Evolutionary conservation across 768 basidiomycete species (phyloP).

Genomic region (Strobilomyces confusus): DNA sequence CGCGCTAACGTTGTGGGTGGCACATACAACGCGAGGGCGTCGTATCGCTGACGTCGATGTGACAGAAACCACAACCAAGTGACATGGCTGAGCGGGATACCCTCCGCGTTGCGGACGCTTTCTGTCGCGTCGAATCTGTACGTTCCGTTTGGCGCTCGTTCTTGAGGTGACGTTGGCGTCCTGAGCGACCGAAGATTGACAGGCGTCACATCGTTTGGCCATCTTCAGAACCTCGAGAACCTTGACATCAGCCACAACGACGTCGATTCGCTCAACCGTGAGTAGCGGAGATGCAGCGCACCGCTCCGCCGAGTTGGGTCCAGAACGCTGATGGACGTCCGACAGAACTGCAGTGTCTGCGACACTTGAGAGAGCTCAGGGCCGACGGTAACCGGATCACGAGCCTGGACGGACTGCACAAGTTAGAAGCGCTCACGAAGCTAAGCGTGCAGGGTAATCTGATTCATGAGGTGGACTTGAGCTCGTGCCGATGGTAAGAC

Average conservation of each 20-base stretch:
- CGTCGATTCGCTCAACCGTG: conserved; percentile 83
- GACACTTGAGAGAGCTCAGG: conserved; percentile 82
- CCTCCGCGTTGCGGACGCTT: conserved; percentile 66
- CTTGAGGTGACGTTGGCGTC: conserved; percentile 7
- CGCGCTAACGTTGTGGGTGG: no score
- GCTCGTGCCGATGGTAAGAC: conserved; percentile 59
- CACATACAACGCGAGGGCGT: no score
- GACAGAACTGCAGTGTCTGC: conserved; percentile 78
- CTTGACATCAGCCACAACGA: conserved; percentile 91
- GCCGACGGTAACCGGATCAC: conserved; percentile 84
- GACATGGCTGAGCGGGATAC: conserved; percentile 78
- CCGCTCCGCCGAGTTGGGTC: not conserved
- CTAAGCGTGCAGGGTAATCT: conserved; percentile 77
- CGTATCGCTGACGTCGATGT: conserved; percentile 19
- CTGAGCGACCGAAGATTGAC: conserved; percentile 57
- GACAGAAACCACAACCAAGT: conserved; percentile 69
- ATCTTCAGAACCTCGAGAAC: conserved; percentile 80
- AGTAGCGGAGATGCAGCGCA: conserved; percentile 32
- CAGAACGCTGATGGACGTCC: conserved; percentile 9
- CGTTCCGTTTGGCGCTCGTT: conserved; percentile 7
- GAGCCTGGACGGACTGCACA: conserved; percentile 70
- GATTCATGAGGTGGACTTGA: conserved; percentile 59
- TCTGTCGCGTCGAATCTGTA: conserved; percentile 75
- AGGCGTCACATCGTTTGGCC: conserved; percentile 81
- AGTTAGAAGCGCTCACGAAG: conserved; percentile 78